Base-by-base conservation (phyloP, 1,284 basidiomycete species). In the Malassezia furfur region DNA sequence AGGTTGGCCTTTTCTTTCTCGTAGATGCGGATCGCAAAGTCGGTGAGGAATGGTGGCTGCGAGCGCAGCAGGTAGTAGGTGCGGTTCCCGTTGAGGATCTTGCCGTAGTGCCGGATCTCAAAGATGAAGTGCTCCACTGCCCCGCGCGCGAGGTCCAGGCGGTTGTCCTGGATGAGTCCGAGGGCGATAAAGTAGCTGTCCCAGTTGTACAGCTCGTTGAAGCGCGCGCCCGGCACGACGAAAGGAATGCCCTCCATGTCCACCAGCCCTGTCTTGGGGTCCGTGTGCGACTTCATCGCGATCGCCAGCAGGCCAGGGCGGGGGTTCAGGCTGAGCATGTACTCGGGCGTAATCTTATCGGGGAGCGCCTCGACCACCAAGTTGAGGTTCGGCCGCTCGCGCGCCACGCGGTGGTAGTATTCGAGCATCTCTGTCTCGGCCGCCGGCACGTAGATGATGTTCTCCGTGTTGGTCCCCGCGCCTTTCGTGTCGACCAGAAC, bases 61-160 rank as follows among this genome's bases (percentile, higher is more conserved):
- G 91, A 86, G 52, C 93, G 86, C 76, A 87, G 88, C 55, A 98
- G 83, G 76, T 98, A 98, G 63, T 74, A 74, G 32, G 70, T 66
- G 21, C 72, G 65, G 53, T 72, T 74, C 21, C 70, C 72, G 62
- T 75, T 74, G 52, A 74, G 59, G 39, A 75, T 69, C 76, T 93
- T 96, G 79, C 87, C 86, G 75, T 96, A 96, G 78, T 96, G 88
- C 77, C 85, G 89, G 80, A 98, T 96, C 80, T 98, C 89, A 75
- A 98, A 98, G 71, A 96, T 87, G 78, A 96, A 98, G 76, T 98
- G 93, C 61, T 96, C 93, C 45, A 96, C 90, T 82, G 94, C 91
- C 65, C 88, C 88, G 77, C 90, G 89, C 8, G 93, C 93, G 81
- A 96, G 87, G 61, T 85, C 83, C 38, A 94, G 82, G 69, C 91